A percentile compares a stretch with the other conserved stretches of the same genome.
Evolutionary conservation across 1,139 yeast genomes (phyloP).

Genomic region (Citeromyces hawaiiensis): DNA sequence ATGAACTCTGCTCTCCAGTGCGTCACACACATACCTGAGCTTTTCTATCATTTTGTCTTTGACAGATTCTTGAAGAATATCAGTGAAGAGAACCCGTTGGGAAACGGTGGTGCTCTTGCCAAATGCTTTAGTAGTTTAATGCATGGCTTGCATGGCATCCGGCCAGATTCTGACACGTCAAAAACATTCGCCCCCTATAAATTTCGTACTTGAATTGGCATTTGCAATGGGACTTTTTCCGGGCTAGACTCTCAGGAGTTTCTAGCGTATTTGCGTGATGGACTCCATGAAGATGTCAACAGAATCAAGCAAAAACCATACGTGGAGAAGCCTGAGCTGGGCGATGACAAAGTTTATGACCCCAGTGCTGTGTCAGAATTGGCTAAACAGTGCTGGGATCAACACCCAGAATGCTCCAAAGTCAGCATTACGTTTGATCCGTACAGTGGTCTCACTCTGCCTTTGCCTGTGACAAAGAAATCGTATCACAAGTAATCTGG

Average conservation of each 20-base stretch:
- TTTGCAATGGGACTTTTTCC: constrained; percentile 67
- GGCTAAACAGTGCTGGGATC: constrained; percentile 72
- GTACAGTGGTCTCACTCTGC: constrained; percentile 79
- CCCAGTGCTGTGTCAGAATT: constrained; percentile 38
- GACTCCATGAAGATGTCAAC: constrained; percentile 87
- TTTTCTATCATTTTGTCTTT: constrained; percentile 59
- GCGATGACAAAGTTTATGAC: constrained; percentile 47
- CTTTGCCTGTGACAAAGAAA: constrained; percentile 64
- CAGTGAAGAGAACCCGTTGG: constrained; percentile 70
- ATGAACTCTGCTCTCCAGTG: constrained; percentile 97
- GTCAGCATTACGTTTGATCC: constrained; percentile 91
- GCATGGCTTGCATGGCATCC: constrained; percentile 37
- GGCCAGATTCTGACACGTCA: constrained; percentile 11
- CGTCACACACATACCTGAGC: constrained; percentile 74
- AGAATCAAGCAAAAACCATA: constrained; percentile 73
- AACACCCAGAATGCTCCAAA: constrained; percentile 69
- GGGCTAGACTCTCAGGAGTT: constrained; percentile 97
- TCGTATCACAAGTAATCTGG: constrained; percentile 62
- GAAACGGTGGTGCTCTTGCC: constrained; percentile 75
- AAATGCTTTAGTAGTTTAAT: constrained; percentile 56
- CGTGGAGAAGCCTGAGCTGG: constrained; percentile 76
- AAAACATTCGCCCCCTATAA: constrained; percentile 49
- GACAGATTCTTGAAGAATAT: constrained; percentile 54
- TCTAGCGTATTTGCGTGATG: constrained; percentile 79
- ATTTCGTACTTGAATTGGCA: constrained; percentile 70